Base-by-base conservation (phyloP, 805 yeast genomes). In the Kuraishia capsulata region DNA sequence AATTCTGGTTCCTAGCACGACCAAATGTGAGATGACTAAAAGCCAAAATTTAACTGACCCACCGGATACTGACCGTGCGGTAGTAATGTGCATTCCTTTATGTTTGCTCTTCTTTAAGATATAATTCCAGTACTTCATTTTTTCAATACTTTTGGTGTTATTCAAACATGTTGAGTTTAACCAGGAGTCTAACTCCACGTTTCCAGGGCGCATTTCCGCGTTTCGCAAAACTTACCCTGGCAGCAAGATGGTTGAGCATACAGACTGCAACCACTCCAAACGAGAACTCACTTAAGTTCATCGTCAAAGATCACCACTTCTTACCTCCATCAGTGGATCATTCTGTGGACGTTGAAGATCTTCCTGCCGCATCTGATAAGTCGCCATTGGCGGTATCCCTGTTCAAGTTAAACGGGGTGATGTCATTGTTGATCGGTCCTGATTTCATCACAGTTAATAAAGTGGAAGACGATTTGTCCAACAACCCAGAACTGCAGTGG, bases 401-500 rank as follows among this genome's bases (percentile, higher is more conserved):
- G 20, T 79, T 81, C 67, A 68, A 70, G 44, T 40, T 75, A 18
- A 62, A 77, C 47, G 84, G 82, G 1, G 82, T 82, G n/a, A 76
- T 67, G 46, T 76, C 86, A 0, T 61, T 83, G 16, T 73, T 83
- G 78, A 72, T 83, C 46, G 90, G 90, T 16, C 72, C 72, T n/a
- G 72, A 81, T 50, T 83, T 83, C 47, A 58, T 83, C 38, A 81
- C 90, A 0, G 76, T 83, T 6, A 81, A 78, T 54, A 83, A 82
- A 53, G 56, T 61, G 32, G 65, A 59, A 16, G 41, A 44, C 1
- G 38, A 42, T 2, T 40, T 60, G 8, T 52, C 62, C 2, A 54
- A 57, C 38, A 56, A 61, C 38, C 54, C 60, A 1, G 56, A 57
- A 32, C 42, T 61, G n/a, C 41, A 50, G 19, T 61, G 66, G 66